Base-by-base conservation (phyloP, 2,329 filamentous ascomycete species). In the Xenosphaeropsis pyriputrescens region DNA sequence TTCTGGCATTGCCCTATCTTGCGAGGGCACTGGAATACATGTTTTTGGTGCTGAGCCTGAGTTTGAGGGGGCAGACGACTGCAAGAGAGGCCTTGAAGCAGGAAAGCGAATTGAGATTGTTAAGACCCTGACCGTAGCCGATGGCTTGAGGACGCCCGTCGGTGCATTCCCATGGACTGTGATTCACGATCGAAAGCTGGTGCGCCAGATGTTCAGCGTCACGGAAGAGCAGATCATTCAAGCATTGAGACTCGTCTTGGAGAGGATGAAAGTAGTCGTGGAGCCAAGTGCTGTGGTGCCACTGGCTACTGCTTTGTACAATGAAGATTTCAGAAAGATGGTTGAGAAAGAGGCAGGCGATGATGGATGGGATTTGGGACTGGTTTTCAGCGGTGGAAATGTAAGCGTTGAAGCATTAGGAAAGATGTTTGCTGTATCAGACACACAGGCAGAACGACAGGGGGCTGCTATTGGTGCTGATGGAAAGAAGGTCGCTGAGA, bases 41-140 rank as follows among this genome's bases (percentile, higher is more conserved):
- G 85, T 95, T 1, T 96, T 91, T 57, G 88, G 86, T 15, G 79
- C 86, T 0, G 91, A 96, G 61, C 89, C 91, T 0, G 70, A 64
- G 16, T 85, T 81, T 52, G 61, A 93, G 52, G 88, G 85, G 35
- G 88, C 77, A 1, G 86, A 96, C 59, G 89, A 96, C 60, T 81
- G 72, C 29, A 69, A 75, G 42, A 65, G 84, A 2, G 85, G 85
- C 0, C 68, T 89, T 22, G 70, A 70, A 37, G 54, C 67, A 0
- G 78, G 80, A 0, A 47, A 61, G 47, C 68, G 86, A 11, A 68
- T 96, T 30, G 63, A 72, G 45, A 57, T 55, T 0, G 88, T 95
- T 15, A 75, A 71, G 48, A 75, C 79, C 1, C 65, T 89, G 13
- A 95, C 89, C 0, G 78, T 96, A 29, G 89, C 86, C 0, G 89